Evolutionary conservation across 371 early-diverging fungal genomes (phyloP), one percentile per base, ranked within the genome.

Genomic region (Rhizopus sp.): DNA sequence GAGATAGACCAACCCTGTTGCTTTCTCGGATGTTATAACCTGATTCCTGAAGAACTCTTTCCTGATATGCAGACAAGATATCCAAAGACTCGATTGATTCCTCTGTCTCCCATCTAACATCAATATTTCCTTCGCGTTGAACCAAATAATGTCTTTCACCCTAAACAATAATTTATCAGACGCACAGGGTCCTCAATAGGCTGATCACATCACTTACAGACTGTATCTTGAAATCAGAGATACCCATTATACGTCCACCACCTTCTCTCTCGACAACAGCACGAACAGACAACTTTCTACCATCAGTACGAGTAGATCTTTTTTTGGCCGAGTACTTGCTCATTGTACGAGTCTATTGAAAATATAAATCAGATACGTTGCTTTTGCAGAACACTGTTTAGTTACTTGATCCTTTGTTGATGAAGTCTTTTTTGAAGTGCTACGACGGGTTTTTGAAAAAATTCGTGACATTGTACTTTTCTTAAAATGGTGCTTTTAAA

Each of bases 91-190:
- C 45, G 40, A 66, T 48, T 4, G 7, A 31, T 7, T 31, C 44
- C 55, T 62, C 62, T 13, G 40, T 37, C n/a, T 55, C 55, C 66
- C 66, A 66, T 7, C 5, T 29, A 9, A 30, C 38, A 17, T 45
- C 15, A 13, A 0, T 16, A 9, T 10, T 5, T 1, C 55, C 62
- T 34, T 61, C 42, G 8, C 62, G 62, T 17, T 54, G 38, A 30
- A 66, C 52, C 5, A 58, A 13, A 42, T 66, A 66, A n/a, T 40
- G 4, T 7, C 16, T 57, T 13, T 30, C 16, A 10, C 35, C 51
- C 66, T 66, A 31, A 23, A 23, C 23, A 23, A 2, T 2, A 23
- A 23, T 23, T 23, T 23, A 23, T 23, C 23, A 23, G 23, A 23
- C 23, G 2, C 23, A 23, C 23, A 23, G 2, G 23, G 23, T n/a